phyloP scores from a whole-genome alignment of 2,329 filamentous ascomycete genomes.

The Xylaria polymorpha region DNA sequence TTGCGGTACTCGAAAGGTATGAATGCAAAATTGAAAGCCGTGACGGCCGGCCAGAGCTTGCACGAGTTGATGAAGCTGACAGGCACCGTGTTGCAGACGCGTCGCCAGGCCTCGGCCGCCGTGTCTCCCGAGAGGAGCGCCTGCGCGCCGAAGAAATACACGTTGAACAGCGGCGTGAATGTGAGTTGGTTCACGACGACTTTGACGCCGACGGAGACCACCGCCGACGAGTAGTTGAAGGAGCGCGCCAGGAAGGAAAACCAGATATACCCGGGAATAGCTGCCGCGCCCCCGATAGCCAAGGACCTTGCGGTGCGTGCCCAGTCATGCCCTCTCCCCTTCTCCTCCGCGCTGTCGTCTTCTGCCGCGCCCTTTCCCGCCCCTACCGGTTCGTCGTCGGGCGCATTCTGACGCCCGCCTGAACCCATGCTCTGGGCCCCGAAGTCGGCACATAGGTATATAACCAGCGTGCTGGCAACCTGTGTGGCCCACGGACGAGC shows the following conservation, averaged over 20 bases:
- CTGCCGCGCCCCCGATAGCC: constrained; percentile 76
- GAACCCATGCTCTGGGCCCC: too few species aligned
- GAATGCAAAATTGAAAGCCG: constrained; percentile 88
- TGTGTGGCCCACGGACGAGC: constrained; percentile 83
- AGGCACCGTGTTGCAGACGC: constrained; percentile 80
- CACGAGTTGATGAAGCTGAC: constrained; percentile 80
- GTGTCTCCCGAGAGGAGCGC: constrained; percentile 77
- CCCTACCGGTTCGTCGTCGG: constrained; percentile 44
- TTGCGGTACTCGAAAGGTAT: constrained; percentile 81
- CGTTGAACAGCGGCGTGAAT: constrained; percentile 87
- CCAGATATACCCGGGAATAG: constrained; percentile 87
- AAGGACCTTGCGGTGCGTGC: constrained; percentile 76
- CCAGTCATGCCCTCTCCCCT: constrained; percentile 68
- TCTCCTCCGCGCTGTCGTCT: constrained; percentile 48
- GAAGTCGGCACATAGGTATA: constrained; percentile 83
- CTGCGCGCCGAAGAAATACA: constrained; percentile 85
- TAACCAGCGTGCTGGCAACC: constrained; percentile 77
- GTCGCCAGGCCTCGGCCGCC: constrained; percentile 71
- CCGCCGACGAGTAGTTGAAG: constrained; percentile 85
- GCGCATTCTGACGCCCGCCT: too few species aligned
- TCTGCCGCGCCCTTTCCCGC: constrained; percentile 54
- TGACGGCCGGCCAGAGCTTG: constrained; percentile 90
- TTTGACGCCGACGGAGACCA: constrained; percentile 78
- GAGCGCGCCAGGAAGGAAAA: constrained; percentile 81
- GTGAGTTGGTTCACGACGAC: constrained; percentile 81